Base-by-base conservation (phyloP, 768 basidiomycete species). In the Naematelia aurantialba region DNA sequence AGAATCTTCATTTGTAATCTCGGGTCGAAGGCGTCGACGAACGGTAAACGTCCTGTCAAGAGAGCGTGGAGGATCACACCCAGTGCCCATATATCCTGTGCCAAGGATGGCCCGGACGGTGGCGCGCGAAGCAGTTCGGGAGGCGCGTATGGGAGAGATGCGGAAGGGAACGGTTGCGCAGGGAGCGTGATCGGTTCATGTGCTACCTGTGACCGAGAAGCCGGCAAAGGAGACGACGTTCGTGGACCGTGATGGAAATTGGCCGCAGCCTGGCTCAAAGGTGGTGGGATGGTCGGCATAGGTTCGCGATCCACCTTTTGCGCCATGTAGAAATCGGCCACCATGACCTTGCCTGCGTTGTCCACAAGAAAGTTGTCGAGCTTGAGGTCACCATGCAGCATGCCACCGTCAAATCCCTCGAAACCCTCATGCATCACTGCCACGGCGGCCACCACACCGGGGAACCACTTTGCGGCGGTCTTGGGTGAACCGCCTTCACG, bases 331-430 rank as follows among this genome's bases (percentile, higher is more conserved):
- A 77, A 77, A 54, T 77, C 76, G 45, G 69, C 63, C 11, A 71
- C 68, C 45, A 72, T 66, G 53, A 77, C 69, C 29, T 56, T 51
- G 11, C 76, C 78, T 1, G 84, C 85, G 73, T 89, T 88, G 75
- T 93, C 90, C 54, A 93, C 86, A 45, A 98, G 84, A 50, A 98
- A 85, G 79, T 99, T 99, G 79, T 98, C 96, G 59, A 96, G 84
- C 80, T 99, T 99, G 76, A 99, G 80, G 79, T 99, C 96, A 67
- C 91, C 84, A 79, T 99, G 94, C 55, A 93, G 87, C 66, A 87
- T 84, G 5, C 82, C 78, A 25, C 85, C 87, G 44, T 83, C 83
- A 75, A 72, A 73, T 2, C 58, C 70, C 30, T 58, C 57, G 27
- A 64, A 69, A 4, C 71, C 75, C 51, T 72, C 70, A 56, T 77